Conservation (phyloP, 2,329 filamentous ascomycete genomes). For the Hymenoscyphus albidus region DNA sequence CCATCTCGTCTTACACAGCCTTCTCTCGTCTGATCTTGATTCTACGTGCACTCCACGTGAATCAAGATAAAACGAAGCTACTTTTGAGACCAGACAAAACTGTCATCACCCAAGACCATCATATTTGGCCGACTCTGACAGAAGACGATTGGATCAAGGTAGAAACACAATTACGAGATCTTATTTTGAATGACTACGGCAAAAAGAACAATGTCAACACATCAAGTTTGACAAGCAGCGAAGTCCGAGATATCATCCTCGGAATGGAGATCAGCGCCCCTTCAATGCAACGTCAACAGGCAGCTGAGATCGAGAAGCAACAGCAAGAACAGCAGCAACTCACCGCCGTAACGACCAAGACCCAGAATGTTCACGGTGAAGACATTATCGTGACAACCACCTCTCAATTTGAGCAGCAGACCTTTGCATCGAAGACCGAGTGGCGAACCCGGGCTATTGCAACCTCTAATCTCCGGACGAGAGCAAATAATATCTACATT, state of each 20-base stretch:
- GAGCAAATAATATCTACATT: constrained; percentile 98
- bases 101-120: constrained; percentile 96
- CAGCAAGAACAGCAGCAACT: constrained; percentile 95
- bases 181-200: constrained; percentile 97
- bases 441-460: constrained; percentile 97
- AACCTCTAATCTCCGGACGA: constrained; percentile 87
- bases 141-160: constrained; percentile 99
- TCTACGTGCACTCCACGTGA: constrained; percentile 90
- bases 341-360: constrained; percentile 96
- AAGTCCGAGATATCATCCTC: constrained; percentile 96
- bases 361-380: constrained; percentile 92
- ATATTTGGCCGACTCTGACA: constrained; percentile 92
- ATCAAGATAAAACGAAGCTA: constrained; percentile 97
- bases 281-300: constrained; percentile 96
- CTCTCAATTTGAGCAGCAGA: constrained; percentile 95
- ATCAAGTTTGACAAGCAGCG: constrained; percentile 90
- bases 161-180: constrained; percentile 90
- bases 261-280: constrained; percentile 99
- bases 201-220: constrained; percentile 99
- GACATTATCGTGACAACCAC: constrained; percentile 98
- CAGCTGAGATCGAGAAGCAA: constrained; percentile 98
- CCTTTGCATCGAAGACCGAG: constrained; percentile 97
- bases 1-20: constrained; percentile 95
- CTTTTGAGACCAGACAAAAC: constrained; percentile 94
- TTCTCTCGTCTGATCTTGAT: constrained; percentile 95